Evolutionary conservation across 257 asterid genomes (phyloP).

Genomic region (Fraxinus americana): DNA sequence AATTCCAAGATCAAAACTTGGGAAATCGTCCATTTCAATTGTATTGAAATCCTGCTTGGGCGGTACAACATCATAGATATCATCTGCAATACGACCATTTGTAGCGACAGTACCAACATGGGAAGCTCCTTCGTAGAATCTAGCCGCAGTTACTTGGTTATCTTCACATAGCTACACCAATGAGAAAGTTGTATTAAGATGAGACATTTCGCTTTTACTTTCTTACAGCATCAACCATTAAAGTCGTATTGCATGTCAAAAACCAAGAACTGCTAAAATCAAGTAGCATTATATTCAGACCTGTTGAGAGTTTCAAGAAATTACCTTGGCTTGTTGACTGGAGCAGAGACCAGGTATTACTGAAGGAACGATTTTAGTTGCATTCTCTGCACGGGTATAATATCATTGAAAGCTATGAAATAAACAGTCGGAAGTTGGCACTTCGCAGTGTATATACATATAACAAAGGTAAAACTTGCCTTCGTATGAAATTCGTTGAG

Average conservation of each 20-base stretch:
- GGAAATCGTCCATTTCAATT: conserved; percentile 42
- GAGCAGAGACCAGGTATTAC: conserved; percentile 37
- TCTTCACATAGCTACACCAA: conserved; percentile 40
- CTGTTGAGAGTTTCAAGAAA: conserved; percentile 25
- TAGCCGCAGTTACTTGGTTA: conserved; percentile 26
- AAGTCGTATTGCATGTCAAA: conserved; percentile 7
- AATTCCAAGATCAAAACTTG: conserved; percentile 86
- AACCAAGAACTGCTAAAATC: conserved; percentile 20
- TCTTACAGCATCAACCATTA: neutral
- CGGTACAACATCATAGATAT: conserved; percentile 20
- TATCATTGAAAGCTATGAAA: conserved; percentile 19
- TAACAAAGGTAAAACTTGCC: conserved; percentile 38
- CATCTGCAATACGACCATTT: conserved; percentile 26
- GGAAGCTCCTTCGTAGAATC: conserved; percentile 27
- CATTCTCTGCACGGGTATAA: conserved; percentile 42
- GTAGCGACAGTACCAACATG: conserved; percentile 23
- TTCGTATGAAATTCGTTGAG: conserved; percentile 27
- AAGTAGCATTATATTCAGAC: conserved; percentile 5
- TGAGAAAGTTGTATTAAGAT: conserved; percentile 19
- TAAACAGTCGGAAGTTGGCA: neutral
- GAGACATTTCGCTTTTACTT: neutral
- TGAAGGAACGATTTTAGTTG: conserved; percentile 31
- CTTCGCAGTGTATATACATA: conserved; percentile 20
- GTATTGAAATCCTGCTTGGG: conserved; percentile 25
- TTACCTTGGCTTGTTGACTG: conserved; percentile 37